Evolutionary conservation across 768 basidiomycete species (phyloP), one percentile per base, ranked within the genome.

Genomic region (Boletus rubescentipes): DNA sequence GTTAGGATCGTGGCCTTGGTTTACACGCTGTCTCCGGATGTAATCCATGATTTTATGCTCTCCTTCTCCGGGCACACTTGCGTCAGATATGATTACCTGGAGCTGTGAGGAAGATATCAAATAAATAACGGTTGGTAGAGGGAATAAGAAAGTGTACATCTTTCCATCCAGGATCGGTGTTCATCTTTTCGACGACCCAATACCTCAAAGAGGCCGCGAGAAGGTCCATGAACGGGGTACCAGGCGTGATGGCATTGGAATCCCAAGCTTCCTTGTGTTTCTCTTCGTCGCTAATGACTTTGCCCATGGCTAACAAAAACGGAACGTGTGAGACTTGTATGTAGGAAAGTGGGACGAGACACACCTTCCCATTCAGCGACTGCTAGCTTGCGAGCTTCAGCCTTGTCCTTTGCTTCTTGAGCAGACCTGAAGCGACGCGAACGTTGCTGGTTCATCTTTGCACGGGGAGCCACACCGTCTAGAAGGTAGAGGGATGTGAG

Each of bases 41-140:
- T 83, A 98, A 69, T 98, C 97, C 94, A 99, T 98, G 59, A 99
- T 98, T 77, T 99, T 99, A 72, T 99, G 97, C 69, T 99, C 97
- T 68, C 97, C 97, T 73, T 99, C 97, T 61, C 97, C 97, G 1
- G 97, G 96, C 12, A 98, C 97, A 51, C 89, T 86, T 2, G 97
- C 92, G 61, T 99, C 97, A 6, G 97, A 99, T 51, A 99, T 92
- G 60, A 98, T 86, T 47, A 99, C 89, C 79, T 98, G 85, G 37
- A 99, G 80, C 94, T 95, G 61, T 3, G 29, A 23, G 21, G 21
- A 21, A 21, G 34, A 41, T 60, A n/a, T n/a, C n/a, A n/a, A n/a
- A n/a, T 16, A 58, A 55, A 35, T 6, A 49, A 48, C 9, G 34
- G 14, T 32, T 6, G 9, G 18, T 29, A 41, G 23, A 37, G 26